Conservation (phyloP, 148 eudicot genomes). For the Camellia sinensis region DNA sequence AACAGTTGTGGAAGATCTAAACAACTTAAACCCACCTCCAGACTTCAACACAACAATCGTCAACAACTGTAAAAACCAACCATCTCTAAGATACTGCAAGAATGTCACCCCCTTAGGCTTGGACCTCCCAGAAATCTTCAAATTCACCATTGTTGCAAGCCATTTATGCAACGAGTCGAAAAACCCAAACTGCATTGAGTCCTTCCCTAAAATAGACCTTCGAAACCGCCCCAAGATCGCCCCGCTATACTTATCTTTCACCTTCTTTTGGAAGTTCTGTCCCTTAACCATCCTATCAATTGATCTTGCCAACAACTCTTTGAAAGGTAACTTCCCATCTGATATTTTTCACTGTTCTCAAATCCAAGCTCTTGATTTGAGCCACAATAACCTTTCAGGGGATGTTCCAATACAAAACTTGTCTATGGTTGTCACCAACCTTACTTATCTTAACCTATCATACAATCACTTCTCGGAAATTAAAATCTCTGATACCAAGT, state of each 20-base stretch:
- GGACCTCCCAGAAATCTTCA: conserved; percentile 29
- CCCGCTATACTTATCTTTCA: conserved; percentile 37
- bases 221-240: conserved; percentile 25
- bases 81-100: conserved; percentile 36
- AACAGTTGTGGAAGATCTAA: conserved; percentile 31
- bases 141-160: conserved; percentile 34
- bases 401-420: conserved; percentile 31
- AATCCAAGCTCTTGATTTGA: conserved; percentile 31
- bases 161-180: conserved; percentile 33
- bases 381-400: conserved; percentile 33
- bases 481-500: conserved; percentile 20
- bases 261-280: conserved; percentile 40
- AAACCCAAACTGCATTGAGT: conserved; percentile 29
- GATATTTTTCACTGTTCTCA: conserved; percentile 34
- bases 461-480: conserved; percentile 33
- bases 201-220: conserved; percentile 30
- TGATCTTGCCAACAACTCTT: conserved; percentile 32
- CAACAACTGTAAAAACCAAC: conserved; percentile 32
- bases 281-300: conserved; percentile 31
- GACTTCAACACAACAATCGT: conserved; percentile 32
- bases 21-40: conserved; percentile 33
- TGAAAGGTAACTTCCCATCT: conserved; percentile 30
- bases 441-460: conserved; percentile 27
- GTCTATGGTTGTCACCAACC: conserved; percentile 21
- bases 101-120: conserved; percentile 17